Conservation (phyloP, 352 stramenopile species). For the Pythium phragmitis region DNA sequence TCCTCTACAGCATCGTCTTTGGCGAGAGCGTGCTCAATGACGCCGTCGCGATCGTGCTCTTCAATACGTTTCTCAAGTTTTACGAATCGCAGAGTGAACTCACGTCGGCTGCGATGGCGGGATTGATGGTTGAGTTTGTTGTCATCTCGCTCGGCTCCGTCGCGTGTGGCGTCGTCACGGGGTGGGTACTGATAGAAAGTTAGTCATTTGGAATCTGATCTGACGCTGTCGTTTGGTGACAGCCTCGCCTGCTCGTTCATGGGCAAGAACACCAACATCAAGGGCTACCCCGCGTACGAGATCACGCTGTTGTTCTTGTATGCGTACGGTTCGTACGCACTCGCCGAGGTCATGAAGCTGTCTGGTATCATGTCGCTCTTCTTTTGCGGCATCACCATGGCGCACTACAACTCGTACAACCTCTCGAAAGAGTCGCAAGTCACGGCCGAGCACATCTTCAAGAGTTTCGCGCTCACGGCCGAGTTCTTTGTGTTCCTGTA, state of each 20-base stretch:
- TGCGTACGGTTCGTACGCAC: constrained; percentile 65
- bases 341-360: constrained; percentile 67
- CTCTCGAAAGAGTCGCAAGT: constrained; percentile 65
- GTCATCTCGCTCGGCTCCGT: constrained; percentile 82
- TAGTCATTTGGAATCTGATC: not conserved
- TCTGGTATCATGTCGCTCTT: constrained; percentile 93
- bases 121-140: constrained; percentile 72
- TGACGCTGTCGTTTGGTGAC: not conserved
- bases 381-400: constrained; percentile 87
- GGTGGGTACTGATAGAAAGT: constrained; percentile 30
- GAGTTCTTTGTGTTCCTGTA: constrained; percentile 84
- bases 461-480: constrained; percentile 66
- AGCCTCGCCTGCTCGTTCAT: constrained; percentile 81
- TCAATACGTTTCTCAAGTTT: constrained; percentile 94
- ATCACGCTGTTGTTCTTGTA: constrained; percentile 75
- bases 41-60: constrained; percentile 96
- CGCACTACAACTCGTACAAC: constrained; percentile 83
- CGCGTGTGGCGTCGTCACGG: constrained; percentile 67
- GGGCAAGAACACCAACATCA: constrained; percentile 78
- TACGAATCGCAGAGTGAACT: constrained; percentile 80
- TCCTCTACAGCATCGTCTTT: constrained; percentile 94
- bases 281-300: constrained; percentile 74
- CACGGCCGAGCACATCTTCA: constrained; percentile 72
- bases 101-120: constrained; percentile 50
- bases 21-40: constrained; percentile 98